phyloP scores from a whole-genome alignment of 192 early-diverging fungal species.

The Geranomyces variabilis region DNA sequence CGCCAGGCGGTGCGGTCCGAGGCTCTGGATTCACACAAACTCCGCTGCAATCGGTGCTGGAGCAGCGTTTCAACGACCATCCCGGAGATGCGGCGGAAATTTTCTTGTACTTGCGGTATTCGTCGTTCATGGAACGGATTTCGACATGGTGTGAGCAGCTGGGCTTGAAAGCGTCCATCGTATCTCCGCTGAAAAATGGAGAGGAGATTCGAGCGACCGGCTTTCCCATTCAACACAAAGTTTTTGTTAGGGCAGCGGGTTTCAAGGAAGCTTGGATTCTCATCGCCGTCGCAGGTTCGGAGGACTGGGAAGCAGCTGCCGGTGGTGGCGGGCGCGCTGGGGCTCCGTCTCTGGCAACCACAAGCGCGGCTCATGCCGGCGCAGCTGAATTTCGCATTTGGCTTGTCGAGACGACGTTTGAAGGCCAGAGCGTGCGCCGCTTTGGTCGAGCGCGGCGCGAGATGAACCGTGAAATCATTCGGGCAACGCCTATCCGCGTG shows the following conservation, averaged over 20 bases:
- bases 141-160: conserved; percentile 6
- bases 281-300: conserved; percentile 9
- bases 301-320: conserved; percentile 14
- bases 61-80: conserved; percentile 20
- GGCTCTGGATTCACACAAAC: neutral
- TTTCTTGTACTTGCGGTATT: conserved; percentile 23
- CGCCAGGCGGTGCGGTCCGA: neutral
- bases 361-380: neutral
- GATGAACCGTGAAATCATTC: conserved; percentile 9
- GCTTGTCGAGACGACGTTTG: conserved; percentile 19
- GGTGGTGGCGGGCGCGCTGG: neutral
- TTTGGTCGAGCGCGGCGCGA: conserved; percentile 8
- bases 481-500: neutral
- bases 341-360: too few species aligned
- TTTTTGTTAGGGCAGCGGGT: conserved; percentile 6
- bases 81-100: conserved; percentile 11
- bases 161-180: conserved; percentile 4
- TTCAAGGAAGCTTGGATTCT: conserved; percentile 24
- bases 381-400: conserved; percentile 7
- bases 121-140: conserved; percentile 18
- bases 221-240: neutral
- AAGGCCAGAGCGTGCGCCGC: conserved; percentile 5
- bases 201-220: neutral
- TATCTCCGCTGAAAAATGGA: neutral
- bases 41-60: neutral